Conservation (phyloP, 1,139 yeast genomes). For the Wickerhamomyces sp. region DNA sequence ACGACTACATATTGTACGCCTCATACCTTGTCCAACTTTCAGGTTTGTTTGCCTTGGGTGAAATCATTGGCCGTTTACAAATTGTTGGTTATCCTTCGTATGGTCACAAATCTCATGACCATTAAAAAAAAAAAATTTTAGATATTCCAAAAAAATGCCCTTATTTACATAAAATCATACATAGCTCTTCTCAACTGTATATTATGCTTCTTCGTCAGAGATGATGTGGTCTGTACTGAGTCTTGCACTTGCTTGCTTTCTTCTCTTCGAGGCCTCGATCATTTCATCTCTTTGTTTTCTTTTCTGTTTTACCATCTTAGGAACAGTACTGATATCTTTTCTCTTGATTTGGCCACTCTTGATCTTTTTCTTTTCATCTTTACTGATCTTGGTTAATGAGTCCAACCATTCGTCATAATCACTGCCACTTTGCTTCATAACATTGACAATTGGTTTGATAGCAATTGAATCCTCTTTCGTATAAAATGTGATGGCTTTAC, state of each 20-base stretch:
- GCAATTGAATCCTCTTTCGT: slow-evolving; percentile 82
- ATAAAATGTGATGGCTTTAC: slow-evolving; percentile 87
- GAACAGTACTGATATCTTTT: slow-evolving; percentile 82
- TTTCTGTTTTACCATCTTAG: slow-evolving; percentile 61
- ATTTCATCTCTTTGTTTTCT: slow-evolving; percentile 61
- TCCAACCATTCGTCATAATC: slow-evolving; percentile 80
- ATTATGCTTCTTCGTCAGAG: background rate
- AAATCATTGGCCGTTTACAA: slow-evolving; percentile 93
- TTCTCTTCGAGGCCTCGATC: slow-evolving; percentile 74
- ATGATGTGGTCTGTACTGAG: background rate
- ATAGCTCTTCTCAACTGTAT: background rate
- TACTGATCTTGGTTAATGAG: slow-evolving; percentile 61
- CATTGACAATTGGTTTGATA: slow-evolving; percentile 82
- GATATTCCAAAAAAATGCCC: background rate
- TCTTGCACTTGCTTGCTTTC: slow-evolving; percentile 31
- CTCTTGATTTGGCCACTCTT: slow-evolving; percentile 62
- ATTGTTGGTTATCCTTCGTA: slow-evolving; percentile 71
- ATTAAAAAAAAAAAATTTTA: background rate
- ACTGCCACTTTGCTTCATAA: slow-evolving; percentile 90
- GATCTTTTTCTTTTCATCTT: slow-evolving; percentile 59
- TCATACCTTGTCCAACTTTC: slow-evolving; percentile 78
- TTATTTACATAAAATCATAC: slow-evolving; percentile 4
- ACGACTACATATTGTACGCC: slow-evolving; percentile 61
- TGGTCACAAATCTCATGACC: slow-evolving; percentile 13
- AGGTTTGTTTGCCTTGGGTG: slow-evolving; percentile 94